Evolutionary conservation across 169 alveolate species (phyloP), one percentile per base, ranked within the genome.

Genomic region (Eimeria sp.): DNA sequence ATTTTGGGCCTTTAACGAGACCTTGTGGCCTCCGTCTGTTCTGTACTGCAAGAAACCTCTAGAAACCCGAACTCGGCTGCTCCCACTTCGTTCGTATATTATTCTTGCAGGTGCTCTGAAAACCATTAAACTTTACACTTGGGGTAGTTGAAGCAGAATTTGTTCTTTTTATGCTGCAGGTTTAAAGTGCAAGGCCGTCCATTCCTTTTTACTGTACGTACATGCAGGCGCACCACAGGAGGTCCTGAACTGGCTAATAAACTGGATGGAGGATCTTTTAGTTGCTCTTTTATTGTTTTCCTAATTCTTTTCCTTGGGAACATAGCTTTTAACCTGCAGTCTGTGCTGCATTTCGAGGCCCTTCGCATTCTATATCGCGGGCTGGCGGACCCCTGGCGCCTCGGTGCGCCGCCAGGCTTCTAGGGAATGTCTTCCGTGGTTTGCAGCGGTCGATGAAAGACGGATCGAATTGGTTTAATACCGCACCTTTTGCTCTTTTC

Each of bases 371-470:
- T 34, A 14, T 5, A 18, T 27, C 45, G 83, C 30, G 5, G 57
- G 57, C 83, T 20, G 30, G 14, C 54, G 57, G 54, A 73, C 57
- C 83, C 57, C 43, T 40, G 83, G 83, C 83, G 83, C 83, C 83
- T 73, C 83, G 83, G 83, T 73, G 83, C 83, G 83, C 83, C 83
- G 83, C 30, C 43, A 3, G 51, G 57, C 5, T 73, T 73, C 83
- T 73, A 54, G 54, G 34, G 54, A 30, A 73, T 73, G 83, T 73
- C 83, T 73, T 73, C 83, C 40, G 83, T 73, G 54, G 30, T 73
- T 73, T 43, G 83, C 83, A 16, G 83, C 54, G 18, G 54, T 73
- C 83, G 83, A 73, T 73, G 83, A 25, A 30, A 40, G 45, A 40
- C 51, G 54, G 57, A 73, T 73, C 54, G 83, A 73, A 73, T 40